Evolutionary conservation across 108 stramenopile species (phyloP), one percentile per base, ranked within the genome.

Genomic region (Nitzschia inconspicua): DNA sequence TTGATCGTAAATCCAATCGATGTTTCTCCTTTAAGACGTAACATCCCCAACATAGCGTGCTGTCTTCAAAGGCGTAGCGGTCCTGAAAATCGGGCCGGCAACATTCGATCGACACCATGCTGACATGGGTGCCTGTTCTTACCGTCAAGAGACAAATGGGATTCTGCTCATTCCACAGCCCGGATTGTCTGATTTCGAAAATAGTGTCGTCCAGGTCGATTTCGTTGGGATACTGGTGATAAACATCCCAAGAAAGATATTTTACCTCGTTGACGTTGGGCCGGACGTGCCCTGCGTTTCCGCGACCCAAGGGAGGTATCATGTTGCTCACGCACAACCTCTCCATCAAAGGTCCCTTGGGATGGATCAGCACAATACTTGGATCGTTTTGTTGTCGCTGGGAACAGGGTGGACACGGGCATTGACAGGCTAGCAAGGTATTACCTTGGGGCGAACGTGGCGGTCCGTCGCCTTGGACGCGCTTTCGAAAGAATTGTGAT

Each of bases 191-290:
- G 36, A 91, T 67, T 50, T 91, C 83, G 22, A 85, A 64, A 40
- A 91, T 76, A 16, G 70, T 73, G 1, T 74, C 80, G 39, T 70
- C 83, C 8, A 91, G 50, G 59, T 78, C 69, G 8, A 91, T 41
- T 19, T 73, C 57, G 23, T 55, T 62, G 11, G 32, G 49, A 9
- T 48, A 20, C 20, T 26, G 26, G 8, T 30, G 18, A 28, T 20
- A 4, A 27, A 22, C 26, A 28, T 36, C 40, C 20, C 36, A 0
- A 24, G 34, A 25, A 22, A 19, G 42, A 27, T 43, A 37, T 43
- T 31, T 50, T 40, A 47, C 28, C 18, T 18, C 50, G 24, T 13
- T 24, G 2, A 29, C 29, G 11, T 59, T 51, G n/a, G n/a, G n/a
- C 22, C 48, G 11, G 5, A 56, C 20, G 50, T 51, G 58, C 32